Evolutionary conservation across 169 alveolate genomes (phyloP), one percentile per base, ranked within the genome.

Genomic region (Eimeria sp.): DNA sequence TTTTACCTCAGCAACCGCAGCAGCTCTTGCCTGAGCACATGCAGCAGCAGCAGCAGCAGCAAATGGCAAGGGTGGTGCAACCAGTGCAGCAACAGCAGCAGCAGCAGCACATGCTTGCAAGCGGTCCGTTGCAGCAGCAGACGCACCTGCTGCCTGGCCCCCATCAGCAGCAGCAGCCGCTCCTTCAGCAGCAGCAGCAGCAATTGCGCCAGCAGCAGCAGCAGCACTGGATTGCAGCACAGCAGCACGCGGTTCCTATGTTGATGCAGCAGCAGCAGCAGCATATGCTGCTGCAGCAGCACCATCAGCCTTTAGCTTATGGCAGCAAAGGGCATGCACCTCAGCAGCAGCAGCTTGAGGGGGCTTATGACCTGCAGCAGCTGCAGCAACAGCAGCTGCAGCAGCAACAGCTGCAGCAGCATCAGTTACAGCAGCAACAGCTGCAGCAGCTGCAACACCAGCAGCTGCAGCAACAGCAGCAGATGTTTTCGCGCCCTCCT

Each of bases 351-450:
- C 84, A 30, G 84, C 6, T 75, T 20, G 87, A 76, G 61, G 87
- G 87, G 3, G 87, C 65, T 22, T 76, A 76, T 49, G 87, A 76
- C 57, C 20, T 76, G 87, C 87, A 76, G 87, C 87, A 76, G 87
- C 63, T 76, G 87, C 87, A 76, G 87, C 87, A 76, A 63, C 87
- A 34, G 87, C 87, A 76, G 87, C 63, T 34, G 87, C 87, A 76
- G 65, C 87, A 76, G 87, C 63, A 34, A 27, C 87, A 76, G 47
- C 83, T 72, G 83, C 83, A 76, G 34, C 87, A 76, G 87, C 87
- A 76, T 25, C 49, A 34, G 63, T n/a, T 76, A 51, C 83, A 72
- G 49, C 83, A 76, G 40, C 87, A 76, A 63, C 87, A 76, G 27
- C 49, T 18, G 87, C 57, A 20, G 83, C 83, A 72, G 49, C 83